phyloP scores from a whole-genome alignment of 2,329 filamentous ascomycete genomes.

The Capronia coronata region DNA sequence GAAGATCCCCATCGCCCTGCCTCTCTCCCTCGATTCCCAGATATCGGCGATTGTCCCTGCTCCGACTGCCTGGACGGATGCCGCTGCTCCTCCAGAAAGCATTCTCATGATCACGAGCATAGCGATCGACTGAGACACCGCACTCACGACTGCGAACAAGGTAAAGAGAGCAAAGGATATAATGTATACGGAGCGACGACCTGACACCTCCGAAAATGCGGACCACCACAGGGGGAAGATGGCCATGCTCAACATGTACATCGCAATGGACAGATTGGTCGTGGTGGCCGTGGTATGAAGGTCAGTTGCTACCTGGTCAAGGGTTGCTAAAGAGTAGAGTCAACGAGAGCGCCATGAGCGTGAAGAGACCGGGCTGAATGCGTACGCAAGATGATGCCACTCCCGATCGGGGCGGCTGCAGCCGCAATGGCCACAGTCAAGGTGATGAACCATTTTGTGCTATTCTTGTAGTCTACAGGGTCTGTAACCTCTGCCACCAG shows the following conservation, averaged over 20 bases:
- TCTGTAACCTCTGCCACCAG: slow-evolving; percentile 72
- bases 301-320: slow-evolving; percentile 57
- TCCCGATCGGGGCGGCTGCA: slow-evolving; percentile 74
- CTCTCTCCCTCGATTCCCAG: slow-evolving; percentile 67
- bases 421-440: slow-evolving; percentile 70
- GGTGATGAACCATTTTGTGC: slow-evolving; percentile 79
- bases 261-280: slow-evolving; percentile 66
- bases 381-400: slow-evolving; percentile 74
- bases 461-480: slow-evolving; percentile 64
- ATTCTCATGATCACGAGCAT: slow-evolving; percentile 75
- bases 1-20: slow-evolving; percentile 74
- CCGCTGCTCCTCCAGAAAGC: slow-evolving; percentile 67
- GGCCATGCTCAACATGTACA: slow-evolving; percentile 77
- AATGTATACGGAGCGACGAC: slow-evolving; percentile 72
- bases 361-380: slow-evolving; percentile 22
- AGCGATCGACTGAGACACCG: slow-evolving; percentile 60
- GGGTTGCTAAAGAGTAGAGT: slow-evolving; percentile 50
- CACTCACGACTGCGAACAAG: slow-evolving; percentile 63
- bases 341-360: not conserved
- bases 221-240: slow-evolving; percentile 87
- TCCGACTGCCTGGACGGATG: slow-evolving; percentile 74
- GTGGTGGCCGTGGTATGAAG: slow-evolving; percentile 58
- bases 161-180: slow-evolving; percentile 66
- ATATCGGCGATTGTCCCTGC: slow-evolving; percentile 77
- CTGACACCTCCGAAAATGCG: slow-evolving; percentile 65